These are phyloP conservation scores for Gastrolobium bilobum DNA, from an alignment of 306 rosid genomes.

Conservation along the genomic window DNA sequence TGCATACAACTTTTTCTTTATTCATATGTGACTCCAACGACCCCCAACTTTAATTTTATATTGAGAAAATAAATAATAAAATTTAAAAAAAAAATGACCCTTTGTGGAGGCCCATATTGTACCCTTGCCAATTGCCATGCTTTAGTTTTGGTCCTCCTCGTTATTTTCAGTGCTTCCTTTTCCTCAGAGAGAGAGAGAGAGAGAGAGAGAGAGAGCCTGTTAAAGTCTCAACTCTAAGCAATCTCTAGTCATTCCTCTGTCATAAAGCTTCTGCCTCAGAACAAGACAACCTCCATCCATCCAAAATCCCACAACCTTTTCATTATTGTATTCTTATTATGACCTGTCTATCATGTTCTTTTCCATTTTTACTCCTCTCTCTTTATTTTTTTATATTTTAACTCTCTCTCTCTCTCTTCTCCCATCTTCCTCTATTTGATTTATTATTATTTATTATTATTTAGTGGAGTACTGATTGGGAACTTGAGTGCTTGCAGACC, in stretches of 20 bases:
- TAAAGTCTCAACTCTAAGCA: slow-evolving; percentile 51
- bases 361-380: slow-evolving; percentile 18
- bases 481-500: slow-evolving; percentile 65
- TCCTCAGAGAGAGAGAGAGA: slow-evolving; percentile 19
- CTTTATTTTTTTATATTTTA: slow-evolving; percentile 6
- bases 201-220: slow-evolving; percentile 45
- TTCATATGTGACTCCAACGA: slow-evolving; percentile 40
- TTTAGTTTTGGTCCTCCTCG: slow-evolving; percentile 49
- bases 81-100: not conserved
- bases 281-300: slow-evolving; percentile 64
- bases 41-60: slow-evolving; percentile 40
- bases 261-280: slow-evolving; percentile 52
- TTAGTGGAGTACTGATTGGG: slow-evolving; percentile 59
- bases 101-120: slow-evolving; percentile 49
- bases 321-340: slow-evolving; percentile 56
- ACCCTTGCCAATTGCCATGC: slow-evolving; percentile 45
- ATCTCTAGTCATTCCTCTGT: slow-evolving; percentile 47
- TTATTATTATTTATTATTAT: slow-evolving; percentile 6
- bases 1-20: slow-evolving; percentile 13
- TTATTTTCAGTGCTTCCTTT: slow-evolving; percentile 60
- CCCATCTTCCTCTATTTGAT: slow-evolving; percentile 30
- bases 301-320: slow-evolving; percentile 60
- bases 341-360: slow-evolving; percentile 67
- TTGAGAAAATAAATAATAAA: too few relatives aligned
- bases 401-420: slow-evolving; percentile 17